A percentile compares a stretch with the other conserved stretches of the same genome.
Conservation (phyloP, 306 rosid genomes). For the Corylus heterophylla region DNA sequence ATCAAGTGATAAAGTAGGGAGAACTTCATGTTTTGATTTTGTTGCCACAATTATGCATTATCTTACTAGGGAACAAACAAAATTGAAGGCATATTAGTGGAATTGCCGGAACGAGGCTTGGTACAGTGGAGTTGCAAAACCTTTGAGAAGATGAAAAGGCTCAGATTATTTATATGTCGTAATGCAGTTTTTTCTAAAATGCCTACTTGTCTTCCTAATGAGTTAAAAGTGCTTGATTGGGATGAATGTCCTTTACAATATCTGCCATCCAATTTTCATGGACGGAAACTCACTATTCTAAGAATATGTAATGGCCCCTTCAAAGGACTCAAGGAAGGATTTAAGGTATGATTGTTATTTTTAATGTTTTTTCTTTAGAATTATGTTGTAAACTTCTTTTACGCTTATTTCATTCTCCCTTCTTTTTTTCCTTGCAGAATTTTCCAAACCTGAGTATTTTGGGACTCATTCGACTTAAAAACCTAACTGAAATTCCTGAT, state of each 20-base stretch:
- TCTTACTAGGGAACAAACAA: background rate
- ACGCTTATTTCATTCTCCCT: background rate
- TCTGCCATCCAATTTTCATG: background rate
- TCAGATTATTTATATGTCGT: background rate
- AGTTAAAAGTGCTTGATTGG: conserved; percentile 1
- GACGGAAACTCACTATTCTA: background rate
- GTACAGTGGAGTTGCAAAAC: background rate
- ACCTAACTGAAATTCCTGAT: background rate
- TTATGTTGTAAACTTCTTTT: background rate
- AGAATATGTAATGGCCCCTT: background rate
- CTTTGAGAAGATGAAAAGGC: background rate
- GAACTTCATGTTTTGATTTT: background rate
- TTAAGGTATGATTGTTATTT: background rate
- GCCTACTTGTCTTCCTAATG: background rate
- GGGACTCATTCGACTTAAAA: background rate
- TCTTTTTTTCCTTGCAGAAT: background rate
- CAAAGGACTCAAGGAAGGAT: background rate
- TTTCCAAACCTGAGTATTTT: background rate
- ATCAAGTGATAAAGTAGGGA: background rate
- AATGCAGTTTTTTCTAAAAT: background rate
- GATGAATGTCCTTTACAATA: background rate
- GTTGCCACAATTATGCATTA: background rate
- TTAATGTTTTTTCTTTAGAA: background rate
- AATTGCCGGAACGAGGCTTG: background rate
- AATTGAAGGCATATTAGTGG: background rate